These are phyloP conservation scores for Euphrasia arctica DNA, from an alignment of 305 asterid species.

Conservation along the genomic window DNA sequence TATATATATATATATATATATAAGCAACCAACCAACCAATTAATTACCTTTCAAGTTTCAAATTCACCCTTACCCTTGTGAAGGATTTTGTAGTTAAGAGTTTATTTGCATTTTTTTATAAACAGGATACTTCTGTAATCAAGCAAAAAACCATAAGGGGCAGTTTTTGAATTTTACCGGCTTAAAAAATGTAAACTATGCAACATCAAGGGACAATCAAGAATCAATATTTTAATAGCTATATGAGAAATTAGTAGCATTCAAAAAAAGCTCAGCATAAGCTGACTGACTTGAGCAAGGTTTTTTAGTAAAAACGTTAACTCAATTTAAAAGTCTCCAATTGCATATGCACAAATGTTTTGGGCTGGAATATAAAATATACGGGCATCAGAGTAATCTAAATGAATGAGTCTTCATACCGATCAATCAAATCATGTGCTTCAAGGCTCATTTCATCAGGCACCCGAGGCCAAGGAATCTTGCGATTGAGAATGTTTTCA, in stretches of 20 bases:
- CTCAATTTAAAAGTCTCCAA: neutral
- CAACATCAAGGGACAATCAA: constrained; percentile 1
- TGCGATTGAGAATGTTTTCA: constrained; percentile 95
- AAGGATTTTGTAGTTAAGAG: neutral
- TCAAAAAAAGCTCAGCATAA: neutral
- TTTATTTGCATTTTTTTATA: neutral
- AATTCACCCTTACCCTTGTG: neutral
- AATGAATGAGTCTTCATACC: constrained; percentile 48
- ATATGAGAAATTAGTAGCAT: neutral
- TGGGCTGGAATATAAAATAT: neutral
- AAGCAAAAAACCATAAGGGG: neutral
- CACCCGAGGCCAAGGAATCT: constrained; percentile 93
- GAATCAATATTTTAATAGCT: neutral
- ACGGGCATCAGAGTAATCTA: constrained; percentile 18
- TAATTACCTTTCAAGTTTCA: neutral
- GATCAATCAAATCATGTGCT: constrained; percentile 85
- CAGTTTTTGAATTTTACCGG: neutral
- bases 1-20: neutral
- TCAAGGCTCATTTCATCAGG: constrained; percentile 94
- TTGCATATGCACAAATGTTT: too few species aligned
- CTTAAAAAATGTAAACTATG: neutral
- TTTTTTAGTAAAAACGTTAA: neutral
- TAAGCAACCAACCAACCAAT: too few species aligned
- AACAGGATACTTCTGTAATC: neutral
- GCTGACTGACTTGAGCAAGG: neutral